Evolutionary conservation across 257 asterid genomes (phyloP), one percentile per base, ranked within the genome.

Genomic region (Petunia secreta): DNA sequence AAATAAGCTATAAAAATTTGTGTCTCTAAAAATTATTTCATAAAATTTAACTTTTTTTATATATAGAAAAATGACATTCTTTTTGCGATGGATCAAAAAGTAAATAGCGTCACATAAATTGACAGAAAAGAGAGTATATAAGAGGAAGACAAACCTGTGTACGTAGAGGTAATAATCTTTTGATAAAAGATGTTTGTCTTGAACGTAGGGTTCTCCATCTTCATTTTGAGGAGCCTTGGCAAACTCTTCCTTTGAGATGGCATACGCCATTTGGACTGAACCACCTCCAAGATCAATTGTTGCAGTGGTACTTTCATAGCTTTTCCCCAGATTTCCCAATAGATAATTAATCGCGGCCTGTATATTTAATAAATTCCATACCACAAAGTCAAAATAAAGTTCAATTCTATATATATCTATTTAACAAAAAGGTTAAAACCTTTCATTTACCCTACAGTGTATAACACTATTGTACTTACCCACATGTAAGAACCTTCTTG

Each of bases 201-300:
- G 97, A 87, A 93, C 93, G 77, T 92, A 93, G 15, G 89, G 84
- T 80, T 90, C 89, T 77, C 92, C 94, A 75, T 59, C 80, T 0
- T 86, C 80, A 66, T 81, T 40, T 80, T 80, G 78, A 50, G 97
- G 92, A 59, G 91, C 97, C 75, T 89, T 88, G 74, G 89, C 95
- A 85, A 92, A 93, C 78, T 84, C 91, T 75, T 88, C 84, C 3
- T 87, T 88, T 81, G 96, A 87, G 68, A 93, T 83, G 41, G 97
- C 96, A 85, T 92, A 93, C 4, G 97, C 92, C 96, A 93, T 89
- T 80, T 93, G 96, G 64, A 94, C 92, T 67, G 98, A 92, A 75
- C 95, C 98, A 83, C 97, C 98, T 52, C 98, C 98, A 79, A 94
- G 93, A 84, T 92, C 97, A 85, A 94, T 88, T 57, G 92, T 92